Evolutionary conservation across 179 eudicot genomes (phyloP), one percentile per base, ranked within the genome.

Genomic region (Gypsophila paniculata): DNA sequence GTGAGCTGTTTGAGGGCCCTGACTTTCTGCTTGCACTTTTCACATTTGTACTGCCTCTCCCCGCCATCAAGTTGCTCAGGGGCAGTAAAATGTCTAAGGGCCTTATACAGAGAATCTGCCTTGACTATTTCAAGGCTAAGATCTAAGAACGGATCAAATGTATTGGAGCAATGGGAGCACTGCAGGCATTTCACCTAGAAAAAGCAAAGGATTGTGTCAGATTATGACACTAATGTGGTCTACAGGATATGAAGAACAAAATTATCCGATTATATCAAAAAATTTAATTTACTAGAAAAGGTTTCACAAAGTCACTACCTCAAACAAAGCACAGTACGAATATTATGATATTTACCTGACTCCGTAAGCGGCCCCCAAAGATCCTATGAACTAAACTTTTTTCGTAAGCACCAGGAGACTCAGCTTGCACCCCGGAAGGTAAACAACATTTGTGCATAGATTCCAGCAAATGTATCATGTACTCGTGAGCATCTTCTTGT

Each of bases 401-500:
- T 60, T 92, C 98, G 83, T 86, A 93, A 65, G 99, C 98, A 83
- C 88, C 77, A 55, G 96, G 90, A 22, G 99, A 92, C 85, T 92
- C 96, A 69, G 90, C 85, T 26, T 93, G 93, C 68, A 90, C 91
- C 74, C 98, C 99, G 29, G 90, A 83, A 67, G 99, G 96, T 72
- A 95, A 84, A 85, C 96, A 89, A 70, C 99, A 95, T 68, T 83
- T 95, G 74, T 95, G 98, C 99, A 95, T 95, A 5, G 98, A 90
- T 78, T 92, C 98, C 60, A 95, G 80, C 79, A 95, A 75, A 81
- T 95, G 87, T 69, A 95, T 92, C 99, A 95, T 90, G 86, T 89
- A 95, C 70, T 95, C 99, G 74, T 95, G 99, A 19, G 99, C 99
- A 83, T 95, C 99, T 83, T 95, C 98, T 80, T 92, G 98, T 80